phyloP scores from a whole-genome alignment of 805 yeast genomes.

The Yamadazyma laniorum region DNA sequence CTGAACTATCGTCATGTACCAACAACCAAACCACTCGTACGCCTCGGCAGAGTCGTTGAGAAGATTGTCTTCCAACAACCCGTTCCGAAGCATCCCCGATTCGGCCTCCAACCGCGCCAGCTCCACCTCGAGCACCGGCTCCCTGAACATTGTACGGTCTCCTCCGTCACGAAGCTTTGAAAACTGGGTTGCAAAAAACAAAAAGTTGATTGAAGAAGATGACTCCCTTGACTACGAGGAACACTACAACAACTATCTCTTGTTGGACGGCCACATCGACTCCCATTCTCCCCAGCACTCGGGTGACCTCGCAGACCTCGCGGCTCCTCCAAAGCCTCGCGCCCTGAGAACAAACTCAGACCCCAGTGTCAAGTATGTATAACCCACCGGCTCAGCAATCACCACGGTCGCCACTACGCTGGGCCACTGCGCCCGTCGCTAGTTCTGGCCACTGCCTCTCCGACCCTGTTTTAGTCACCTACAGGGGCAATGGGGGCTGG shows the following conservation, averaged over 20 bases:
- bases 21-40: constrained; percentile 35
- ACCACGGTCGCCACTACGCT: no score
- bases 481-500: no score
- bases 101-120: constrained; percentile 3
- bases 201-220: constrained; percentile 32
- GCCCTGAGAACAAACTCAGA: constrained; percentile 14
- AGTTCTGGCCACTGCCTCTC: no score
- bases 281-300: neutral
- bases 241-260: constrained; percentile 15
- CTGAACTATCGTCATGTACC: no score
- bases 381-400: no score
- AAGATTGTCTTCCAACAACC: constrained; percentile 64
- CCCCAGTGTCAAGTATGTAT: constrained; percentile 17
- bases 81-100: constrained; percentile 49
- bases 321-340: constrained; percentile 12
- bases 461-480: no score
- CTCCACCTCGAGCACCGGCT: constrained; percentile 21
- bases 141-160: constrained; percentile 18
- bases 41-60: constrained; percentile 37
- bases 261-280: constrained; percentile 5
- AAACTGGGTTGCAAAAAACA: constrained; percentile 55
- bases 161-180: constrained; percentile 39
- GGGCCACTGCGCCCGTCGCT: no score
- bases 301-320: constrained; percentile 8
- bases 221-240: constrained; percentile 38